Base-by-base conservation (phyloP, 2,329 filamentous ascomycete genomes). In the Scedosporium dehoogii region DNA sequence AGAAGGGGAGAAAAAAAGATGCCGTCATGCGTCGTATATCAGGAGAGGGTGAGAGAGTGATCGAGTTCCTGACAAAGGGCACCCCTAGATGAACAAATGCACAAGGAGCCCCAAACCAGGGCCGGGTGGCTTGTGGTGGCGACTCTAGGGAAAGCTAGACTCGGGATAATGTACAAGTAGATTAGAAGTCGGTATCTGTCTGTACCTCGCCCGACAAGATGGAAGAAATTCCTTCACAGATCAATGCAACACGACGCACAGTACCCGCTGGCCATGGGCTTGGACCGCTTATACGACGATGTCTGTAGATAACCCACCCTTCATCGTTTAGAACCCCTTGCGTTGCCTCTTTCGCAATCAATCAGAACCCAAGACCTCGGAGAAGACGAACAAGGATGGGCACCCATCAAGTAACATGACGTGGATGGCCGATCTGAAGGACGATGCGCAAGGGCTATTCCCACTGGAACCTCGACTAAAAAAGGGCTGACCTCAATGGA, bases 1-100 rank as follows among this genome's bases (percentile, higher is more conserved):
- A 62, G 38, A 29, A 6, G 59, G 41, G 29, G 44, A 61, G 48
- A 62, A 29, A 61, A 56, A 57, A 62, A 62, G 57, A 41, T 56
- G 42, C 42, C 12, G 42, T 18, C 42, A 46, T 46, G 42, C 6
- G 27, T 29, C 27, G 27, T 29, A 6, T 46, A 53, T 53, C 48
- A 53, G 48, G 48, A 18, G 16, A 53, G 21, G 18, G 23, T 53
- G 9, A 25, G 48, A 53, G 2, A 18, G 48, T 10, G 4, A 9
- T 23, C 21, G 48, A 23, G 48, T 53, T 53, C 21, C 48, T 10
- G 48, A 18, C n/a, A 53, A n/a, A 18, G 48, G 48, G 1, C 6
- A 14, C 42, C n/a, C n/a, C 48, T 9, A 23, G 18, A 23, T 10
- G 16, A 53, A 10, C 48, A 53, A 10, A 25, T 23, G 3, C 48